These are phyloP conservation scores for Salix udensis DNA, from an alignment of 345 rosid species.

Conservation along the genomic window DNA sequence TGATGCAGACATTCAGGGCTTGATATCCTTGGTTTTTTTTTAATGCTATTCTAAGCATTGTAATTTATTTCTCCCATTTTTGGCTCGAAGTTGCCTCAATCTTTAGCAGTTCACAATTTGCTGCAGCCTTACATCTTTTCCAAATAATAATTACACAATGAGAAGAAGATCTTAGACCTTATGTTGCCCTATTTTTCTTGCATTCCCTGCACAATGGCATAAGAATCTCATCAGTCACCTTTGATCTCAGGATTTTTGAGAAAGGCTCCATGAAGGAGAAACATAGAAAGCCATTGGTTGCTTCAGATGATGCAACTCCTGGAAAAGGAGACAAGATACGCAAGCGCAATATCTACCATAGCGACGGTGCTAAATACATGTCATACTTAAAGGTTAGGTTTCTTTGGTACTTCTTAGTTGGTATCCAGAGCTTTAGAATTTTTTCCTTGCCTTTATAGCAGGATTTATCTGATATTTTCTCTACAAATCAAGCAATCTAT, in stretches of 20 bases:
- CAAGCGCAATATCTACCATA: slow-evolving; percentile 44
- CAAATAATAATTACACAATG: neutral
- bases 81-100: neutral
- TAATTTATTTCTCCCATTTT: neutral
- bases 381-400: slow-evolving; percentile 76
- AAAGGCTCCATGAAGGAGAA: slow-evolving; percentile 42
- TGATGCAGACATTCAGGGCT: neutral
- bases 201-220: neutral
- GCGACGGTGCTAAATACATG: slow-evolving; percentile 86
- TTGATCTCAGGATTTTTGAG: slow-evolving; percentile 44
- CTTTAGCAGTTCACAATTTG: neutral
- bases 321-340: slow-evolving; percentile 48
- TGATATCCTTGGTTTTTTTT: neutral
- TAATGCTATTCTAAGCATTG: neutral
- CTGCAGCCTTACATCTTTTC: neutral
- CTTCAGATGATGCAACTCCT: slow-evolving; percentile 39
- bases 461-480: neutral
- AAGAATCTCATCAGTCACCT: slow-evolving; percentile 16
- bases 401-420: slow-evolving; percentile 18
- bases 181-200: neutral
- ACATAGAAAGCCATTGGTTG: slow-evolving; percentile 28
- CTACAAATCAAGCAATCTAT: no score
- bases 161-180: neutral
- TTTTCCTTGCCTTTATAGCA: slow-evolving; percentile 3
- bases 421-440: slow-evolving; percentile 2